Evolutionary conservation across 441 rosid species (phyloP).

Genomic region (Hypseocharis bilobata): DNA sequence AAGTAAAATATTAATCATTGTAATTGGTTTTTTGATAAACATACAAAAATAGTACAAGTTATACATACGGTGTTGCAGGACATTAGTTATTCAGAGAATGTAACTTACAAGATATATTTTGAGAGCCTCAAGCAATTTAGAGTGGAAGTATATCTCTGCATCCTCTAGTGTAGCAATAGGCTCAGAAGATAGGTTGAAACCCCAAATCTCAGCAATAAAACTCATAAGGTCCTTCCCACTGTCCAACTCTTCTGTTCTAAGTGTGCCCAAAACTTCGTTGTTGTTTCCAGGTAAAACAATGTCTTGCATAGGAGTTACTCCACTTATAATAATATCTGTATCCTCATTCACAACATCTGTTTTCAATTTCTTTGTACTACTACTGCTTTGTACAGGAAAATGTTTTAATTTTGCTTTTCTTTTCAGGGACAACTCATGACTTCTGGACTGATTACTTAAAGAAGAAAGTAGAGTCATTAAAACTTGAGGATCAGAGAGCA

Average conservation of each 20-base stretch:
- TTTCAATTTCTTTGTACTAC: constrained; percentile 41
- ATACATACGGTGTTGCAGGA: not conserved
- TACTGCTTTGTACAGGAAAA: constrained; percentile 22
- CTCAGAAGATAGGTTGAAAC: constrained; percentile 31
- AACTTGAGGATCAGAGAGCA: constrained; percentile 81
- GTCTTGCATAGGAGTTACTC: constrained; percentile 38
- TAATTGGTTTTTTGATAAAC: not conserved
- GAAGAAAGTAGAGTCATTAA: constrained; percentile 53
- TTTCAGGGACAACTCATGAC: constrained; percentile 32
- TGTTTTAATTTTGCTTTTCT: constrained; percentile 38
- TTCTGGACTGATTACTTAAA: constrained; percentile 29
- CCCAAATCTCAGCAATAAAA: constrained; percentile 63
- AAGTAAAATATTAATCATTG: not conserved
- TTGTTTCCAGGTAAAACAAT: constrained; percentile 26
- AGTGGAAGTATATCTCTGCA: constrained; percentile 49
- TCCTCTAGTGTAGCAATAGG: constrained; percentile 37
- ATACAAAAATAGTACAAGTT: not conserved
- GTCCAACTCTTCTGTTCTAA: constrained; percentile 32
- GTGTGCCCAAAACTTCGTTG: constrained; percentile 27
- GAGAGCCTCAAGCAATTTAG: constrained; percentile 71
- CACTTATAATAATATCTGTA: constrained; percentile 54
- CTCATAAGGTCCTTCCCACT: constrained; percentile 36
- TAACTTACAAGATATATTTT: constrained; percentile 58
- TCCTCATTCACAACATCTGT: constrained; percentile 31
- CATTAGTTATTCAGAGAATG: constrained; percentile 5